phyloP scores from a whole-genome alignment of 345 rosid genomes.

The Hibiscus syriacus region DNA sequence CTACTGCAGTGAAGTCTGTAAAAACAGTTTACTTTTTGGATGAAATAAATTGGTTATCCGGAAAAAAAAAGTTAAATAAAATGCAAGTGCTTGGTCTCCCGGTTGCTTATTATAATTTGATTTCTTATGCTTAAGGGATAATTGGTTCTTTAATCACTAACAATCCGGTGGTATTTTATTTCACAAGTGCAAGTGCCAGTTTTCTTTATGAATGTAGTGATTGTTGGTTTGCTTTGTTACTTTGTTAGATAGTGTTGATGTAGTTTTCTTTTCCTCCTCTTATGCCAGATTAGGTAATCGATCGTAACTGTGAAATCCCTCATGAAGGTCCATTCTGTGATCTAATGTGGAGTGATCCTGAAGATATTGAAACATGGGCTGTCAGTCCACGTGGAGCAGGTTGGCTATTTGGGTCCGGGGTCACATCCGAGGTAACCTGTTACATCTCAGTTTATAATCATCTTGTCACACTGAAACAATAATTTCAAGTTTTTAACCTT shows the following conservation, averaged over 20 bases:
- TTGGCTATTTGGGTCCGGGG: conserved; percentile 99
- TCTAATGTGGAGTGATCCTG: conserved; percentile 99
- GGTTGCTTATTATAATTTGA: not conserved
- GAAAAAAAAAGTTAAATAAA: too few relatives aligned
- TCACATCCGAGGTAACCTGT: conserved; percentile 78
- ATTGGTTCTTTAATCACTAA: not conserved
- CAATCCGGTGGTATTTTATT: not conserved
- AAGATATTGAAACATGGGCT: conserved; percentile 99
- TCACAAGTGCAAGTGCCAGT: not conserved
- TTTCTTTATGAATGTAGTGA: not conserved
- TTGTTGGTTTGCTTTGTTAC: not conserved
- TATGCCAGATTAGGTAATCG: conserved; percentile 81
- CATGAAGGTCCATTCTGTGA: conserved; percentile 99
- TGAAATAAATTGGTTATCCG: too few relatives aligned
- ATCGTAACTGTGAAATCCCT: conserved; percentile 95
- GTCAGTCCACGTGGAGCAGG: conserved; percentile 99
- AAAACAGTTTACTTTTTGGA: too few relatives aligned
- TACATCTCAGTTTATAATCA: not conserved
- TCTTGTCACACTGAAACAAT: not conserved
- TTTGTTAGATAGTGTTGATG: conserved; percentile 10
- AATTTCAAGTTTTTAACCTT: not conserved
- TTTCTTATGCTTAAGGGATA: not conserved
- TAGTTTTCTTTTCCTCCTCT: not conserved
- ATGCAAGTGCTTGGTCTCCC: not conserved
- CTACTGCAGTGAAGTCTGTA: too few relatives aligned